Evolutionary conservation across 2,329 filamentous ascomycete genomes (phyloP).

Genomic region (Lomentospora prolificans): DNA sequence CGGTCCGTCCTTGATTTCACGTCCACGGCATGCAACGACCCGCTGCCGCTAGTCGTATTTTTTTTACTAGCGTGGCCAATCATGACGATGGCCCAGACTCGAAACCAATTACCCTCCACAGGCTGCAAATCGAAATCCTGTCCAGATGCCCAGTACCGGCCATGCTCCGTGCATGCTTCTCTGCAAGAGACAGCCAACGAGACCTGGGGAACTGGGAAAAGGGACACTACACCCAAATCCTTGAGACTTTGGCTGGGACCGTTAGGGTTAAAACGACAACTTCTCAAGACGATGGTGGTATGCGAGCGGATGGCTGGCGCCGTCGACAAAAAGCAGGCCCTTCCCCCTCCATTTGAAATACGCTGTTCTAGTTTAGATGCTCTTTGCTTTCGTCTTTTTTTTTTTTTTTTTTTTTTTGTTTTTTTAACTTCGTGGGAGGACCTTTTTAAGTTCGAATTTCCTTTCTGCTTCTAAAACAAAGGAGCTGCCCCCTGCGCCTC

Average conservation of each 20-base stretch:
- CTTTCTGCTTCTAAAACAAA: no score
- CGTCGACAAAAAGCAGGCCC: no score
- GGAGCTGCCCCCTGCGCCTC: no score
- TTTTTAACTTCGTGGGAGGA: not conserved
- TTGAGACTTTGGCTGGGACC: no score
- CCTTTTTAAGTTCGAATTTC: not conserved
- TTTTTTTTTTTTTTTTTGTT: not conserved
- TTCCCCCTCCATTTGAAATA: not conserved
- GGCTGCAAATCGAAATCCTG: not conserved
- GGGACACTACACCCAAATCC: not conserved
- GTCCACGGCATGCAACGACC: conserved; percentile 1
- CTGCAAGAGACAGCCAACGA: not conserved
- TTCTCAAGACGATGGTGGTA: no score
- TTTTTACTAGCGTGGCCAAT: not conserved
- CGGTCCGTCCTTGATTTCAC: conserved; percentile 6
- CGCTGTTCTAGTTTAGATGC: not conserved
- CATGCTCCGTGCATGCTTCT: not conserved
- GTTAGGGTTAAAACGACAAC: no score
- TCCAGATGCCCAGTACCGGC: not conserved
- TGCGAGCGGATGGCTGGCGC: no score
- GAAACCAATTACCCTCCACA: not conserved
- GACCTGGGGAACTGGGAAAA: not conserved
- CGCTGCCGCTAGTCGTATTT: not conserved
- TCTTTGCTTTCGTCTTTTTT: not conserved
- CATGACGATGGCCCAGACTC: not conserved